Evolutionary conservation across 306 rosid species (phyloP), one percentile per base, ranked within the genome.

Genomic region (Lupinus albus): DNA sequence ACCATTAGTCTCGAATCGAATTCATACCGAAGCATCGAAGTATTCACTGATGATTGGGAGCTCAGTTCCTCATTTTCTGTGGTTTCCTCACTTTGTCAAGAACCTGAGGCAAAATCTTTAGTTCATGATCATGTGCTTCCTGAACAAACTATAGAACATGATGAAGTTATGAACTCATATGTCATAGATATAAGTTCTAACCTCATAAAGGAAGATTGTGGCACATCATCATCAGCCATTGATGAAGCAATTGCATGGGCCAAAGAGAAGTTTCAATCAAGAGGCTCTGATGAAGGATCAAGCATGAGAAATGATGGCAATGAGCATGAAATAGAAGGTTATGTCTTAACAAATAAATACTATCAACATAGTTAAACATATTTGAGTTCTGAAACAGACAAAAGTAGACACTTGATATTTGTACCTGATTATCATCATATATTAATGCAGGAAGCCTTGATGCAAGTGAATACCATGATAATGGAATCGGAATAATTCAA

Each of bases 221-320:
- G 61, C 53, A 86, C 79, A 44, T 78, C 76, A 47, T 85, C 79
- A 44, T 78, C 76, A 47, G 82, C 68, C 38, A 77, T 93, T 33
- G 97, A 93, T 54, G 98, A 93, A 59, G 97, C 96, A 61, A 90
- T 93, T 79, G 98, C 98, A 49, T 93, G 98, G 98, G 96, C 91
- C 49, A 89, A 90, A 79, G 92, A 87, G 77, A 93, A 64, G 83
- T 89, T 77, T 66, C 97, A 84, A 65, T 75, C 88, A 13, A 71
- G 69, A 0, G 74, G 67, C 58, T 74, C 84, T 32, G 84, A 89
- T 68, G 82, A 82, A 78, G 83, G 82, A 65, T 70, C 76, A 68
- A 86, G 75, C 73, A 47, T n/a, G 72, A 81, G 68, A 77, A 80
- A 65, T 46, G 36, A 51, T 57, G 69, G 76, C 30, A 73, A 78